Percentiles rank a stretch among this genome's conserved stretches.
Conservation (phyloP, 805 yeast species). For the Kodamaea neixiangensis region DNA sequence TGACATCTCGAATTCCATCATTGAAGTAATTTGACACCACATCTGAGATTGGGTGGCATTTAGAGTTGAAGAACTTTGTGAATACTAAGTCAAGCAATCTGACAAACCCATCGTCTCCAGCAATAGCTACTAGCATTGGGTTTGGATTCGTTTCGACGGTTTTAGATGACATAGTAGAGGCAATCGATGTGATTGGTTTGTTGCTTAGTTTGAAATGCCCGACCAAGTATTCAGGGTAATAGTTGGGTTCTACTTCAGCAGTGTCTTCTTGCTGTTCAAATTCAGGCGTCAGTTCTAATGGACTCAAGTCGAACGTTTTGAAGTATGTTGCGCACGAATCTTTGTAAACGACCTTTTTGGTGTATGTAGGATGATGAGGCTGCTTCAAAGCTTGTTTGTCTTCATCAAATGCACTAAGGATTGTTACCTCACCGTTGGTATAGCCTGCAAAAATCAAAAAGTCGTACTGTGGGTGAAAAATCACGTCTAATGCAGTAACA, state of each 20-base stretch:
- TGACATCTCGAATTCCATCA: slow-evolving; percentile 58
- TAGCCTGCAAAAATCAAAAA: slow-evolving; percentile 59
- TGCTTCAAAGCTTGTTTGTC: background rate
- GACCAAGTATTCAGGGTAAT: slow-evolving; percentile 24
- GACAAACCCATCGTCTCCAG: slow-evolving; percentile 66
- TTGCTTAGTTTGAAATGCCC: slow-evolving; percentile 66
- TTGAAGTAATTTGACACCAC: slow-evolving; percentile 61
- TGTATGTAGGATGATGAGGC: slow-evolving; percentile 10
- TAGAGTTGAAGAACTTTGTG: slow-evolving; percentile 22
- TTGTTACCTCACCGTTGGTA: slow-evolving; percentile 60
- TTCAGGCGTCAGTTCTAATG: slow-evolving; percentile 14
- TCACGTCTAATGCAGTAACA: slow-evolving; percentile 23
- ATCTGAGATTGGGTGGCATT: slow-evolving; percentile 36
- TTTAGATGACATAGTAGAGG: slow-evolving; percentile 20
- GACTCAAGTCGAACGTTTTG: slow-evolving; percentile 38
- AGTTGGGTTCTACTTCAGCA: background rate
- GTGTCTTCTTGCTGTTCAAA: slow-evolving; percentile 1
- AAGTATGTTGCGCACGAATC: slow-evolving; percentile 40
- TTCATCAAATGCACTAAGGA: slow-evolving; percentile 41
- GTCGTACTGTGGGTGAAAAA: slow-evolving; percentile 38
- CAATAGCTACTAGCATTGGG: slow-evolving; percentile 50
- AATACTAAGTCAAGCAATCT: slow-evolving; percentile 53
- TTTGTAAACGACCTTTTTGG: slow-evolving; percentile 19
- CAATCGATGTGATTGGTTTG: slow-evolving; percentile 54
- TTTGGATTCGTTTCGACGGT: slow-evolving; percentile 22